phyloP scores from a whole-genome alignment of 805 yeast genomes.

The Maudiozyma serrabonitensis region DNA sequence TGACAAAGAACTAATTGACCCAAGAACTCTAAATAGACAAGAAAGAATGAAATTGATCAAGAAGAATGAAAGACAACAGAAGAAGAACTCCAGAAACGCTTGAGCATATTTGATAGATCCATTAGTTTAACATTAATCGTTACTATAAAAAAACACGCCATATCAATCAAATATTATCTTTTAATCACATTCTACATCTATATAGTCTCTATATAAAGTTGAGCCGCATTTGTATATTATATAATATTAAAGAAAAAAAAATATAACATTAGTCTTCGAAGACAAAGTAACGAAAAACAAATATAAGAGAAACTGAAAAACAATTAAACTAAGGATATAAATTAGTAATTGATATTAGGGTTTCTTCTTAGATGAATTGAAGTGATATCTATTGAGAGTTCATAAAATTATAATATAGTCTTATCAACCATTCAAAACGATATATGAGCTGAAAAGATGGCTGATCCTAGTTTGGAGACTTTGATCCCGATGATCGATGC shows the following conservation, averaged over 20 bases:
- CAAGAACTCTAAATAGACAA: constrained; percentile 69
- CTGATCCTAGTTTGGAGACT: constrained; percentile 15
- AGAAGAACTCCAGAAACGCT: constrained; percentile 49
- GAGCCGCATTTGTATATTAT: not conserved
- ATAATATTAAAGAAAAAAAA: not conserved
- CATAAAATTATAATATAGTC: too few relatives aligned
- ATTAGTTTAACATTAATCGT: not conserved
- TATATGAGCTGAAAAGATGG: constrained; percentile 1
- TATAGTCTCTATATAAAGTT: not conserved
- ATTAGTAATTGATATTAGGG: too few relatives aligned
- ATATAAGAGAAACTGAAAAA: too few relatives aligned
- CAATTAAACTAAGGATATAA: too few relatives aligned
- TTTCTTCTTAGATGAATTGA: too few relatives aligned
- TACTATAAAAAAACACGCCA: not conserved
- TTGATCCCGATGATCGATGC: constrained; percentile 65
- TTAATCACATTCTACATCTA: not conserved
- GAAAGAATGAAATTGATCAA: constrained; percentile 79
- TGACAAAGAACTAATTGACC: constrained; percentile 66
- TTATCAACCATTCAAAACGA: not conserved
- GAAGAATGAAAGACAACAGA: constrained; percentile 63
- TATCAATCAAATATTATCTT: not conserved
- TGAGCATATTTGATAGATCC: too few relatives aligned
- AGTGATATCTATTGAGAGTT: too few relatives aligned
- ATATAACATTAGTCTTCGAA: not conserved
- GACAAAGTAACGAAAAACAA: too few relatives aligned